Percentiles rank a stretch among this genome's conserved stretches.
Evolutionary conservation across 768 basidiomycete genomes (phyloP).

Genomic region (Tulasnella sp.): DNA sequence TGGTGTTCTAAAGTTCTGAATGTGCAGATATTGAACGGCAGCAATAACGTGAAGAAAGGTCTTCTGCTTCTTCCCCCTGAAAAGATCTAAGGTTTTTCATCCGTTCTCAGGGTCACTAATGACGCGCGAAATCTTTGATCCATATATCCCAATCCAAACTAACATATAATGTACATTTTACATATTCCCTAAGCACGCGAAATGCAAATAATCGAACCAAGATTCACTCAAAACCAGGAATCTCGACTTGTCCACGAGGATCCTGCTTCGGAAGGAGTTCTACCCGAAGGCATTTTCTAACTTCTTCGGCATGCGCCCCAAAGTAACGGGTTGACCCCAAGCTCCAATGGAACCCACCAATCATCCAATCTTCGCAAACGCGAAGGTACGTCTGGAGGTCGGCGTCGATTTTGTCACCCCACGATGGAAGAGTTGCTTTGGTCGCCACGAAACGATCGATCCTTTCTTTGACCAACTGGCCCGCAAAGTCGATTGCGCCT

Average conservation of each 20-base stretch:
- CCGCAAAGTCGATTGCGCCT: slow-evolving; percentile 27
- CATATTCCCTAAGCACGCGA: not conserved
- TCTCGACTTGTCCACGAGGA: slow-evolving; percentile 9
- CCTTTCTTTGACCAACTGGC: slow-evolving; percentile 14
- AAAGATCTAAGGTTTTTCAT: too few species aligned
- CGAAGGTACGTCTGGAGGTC: slow-evolving; percentile 20
- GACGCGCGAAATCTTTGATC: not conserved
- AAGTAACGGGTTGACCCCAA: slow-evolving; percentile 28
- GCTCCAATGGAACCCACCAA: slow-evolving; percentile 26
- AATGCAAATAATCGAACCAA: not conserved
- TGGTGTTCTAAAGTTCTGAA: too few species aligned
- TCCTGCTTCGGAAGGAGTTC: slow-evolving; percentile 6
- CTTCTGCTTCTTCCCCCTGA: too few species aligned
- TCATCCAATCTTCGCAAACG: slow-evolving; percentile 25
- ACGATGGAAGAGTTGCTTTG: slow-evolving; percentile 6
- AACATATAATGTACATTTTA: not conserved
- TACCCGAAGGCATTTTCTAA: slow-evolving; percentile 3
- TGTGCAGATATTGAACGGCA: too few species aligned
- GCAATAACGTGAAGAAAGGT: too few species aligned
- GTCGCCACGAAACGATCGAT: slow-evolving; percentile 12
- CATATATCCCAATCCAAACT: not conserved
- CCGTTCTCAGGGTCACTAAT: not conserved
- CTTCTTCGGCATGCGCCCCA: slow-evolving; percentile 22
- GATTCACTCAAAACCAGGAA: slow-evolving; percentile 10
- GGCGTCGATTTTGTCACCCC: slow-evolving; percentile 19